Evolutionary conservation across 768 basidiomycete genomes (phyloP).

Genomic region (Tephrocybe sp.): DNA sequence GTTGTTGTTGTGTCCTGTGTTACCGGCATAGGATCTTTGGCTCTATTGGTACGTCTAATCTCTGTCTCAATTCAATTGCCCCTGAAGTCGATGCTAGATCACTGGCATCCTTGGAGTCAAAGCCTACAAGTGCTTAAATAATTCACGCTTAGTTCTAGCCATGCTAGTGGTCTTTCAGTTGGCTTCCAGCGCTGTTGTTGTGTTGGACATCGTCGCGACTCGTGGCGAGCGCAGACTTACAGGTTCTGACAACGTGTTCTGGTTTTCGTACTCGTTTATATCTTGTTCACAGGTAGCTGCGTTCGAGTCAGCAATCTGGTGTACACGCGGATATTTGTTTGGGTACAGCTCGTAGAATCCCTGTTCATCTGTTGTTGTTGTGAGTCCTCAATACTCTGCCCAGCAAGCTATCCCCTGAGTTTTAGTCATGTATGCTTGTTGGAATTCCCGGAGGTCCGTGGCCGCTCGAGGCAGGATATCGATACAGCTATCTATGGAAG

Average conservation of each 20-base stretch:
- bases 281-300: slow-evolving; percentile 43
- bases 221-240: slow-evolving; percentile 44
- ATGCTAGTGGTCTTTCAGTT: slow-evolving; percentile 42
- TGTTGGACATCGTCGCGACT: slow-evolving; percentile 40
- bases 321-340: slow-evolving; percentile 41
- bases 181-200: slow-evolving; percentile 39
- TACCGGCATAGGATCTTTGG: slow-evolving; percentile 35
- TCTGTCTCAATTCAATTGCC: background rate
- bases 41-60: slow-evolving; percentile 33
- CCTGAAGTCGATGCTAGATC: slow-evolving; percentile 36
- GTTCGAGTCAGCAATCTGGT: slow-evolving; percentile 31
- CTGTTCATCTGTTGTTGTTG: slow-evolving; percentile 63
- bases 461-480: slow-evolving; percentile 58
- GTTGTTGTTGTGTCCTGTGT: slow-evolving; percentile 37
- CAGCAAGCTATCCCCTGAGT: slow-evolving; percentile 1
- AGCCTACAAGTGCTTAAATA: slow-evolving; percentile 63
- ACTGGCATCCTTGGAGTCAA: slow-evolving; percentile 66
- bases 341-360: slow-evolving; percentile 52
- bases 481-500: slow-evolving; percentile 45
- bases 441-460: slow-evolving; percentile 50
- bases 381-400: slow-evolving; percentile 29
- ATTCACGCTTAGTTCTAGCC: slow-evolving; percentile 51
- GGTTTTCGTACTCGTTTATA: background rate
- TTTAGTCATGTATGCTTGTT: slow-evolving; percentile 55
- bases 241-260: slow-evolving; percentile 30